A percentile compares a stretch with the other conserved stretches of the same genome.
Conservation (phyloP, 1,139 yeast species). For the Zygosaccharomyces sapae region DNA sequence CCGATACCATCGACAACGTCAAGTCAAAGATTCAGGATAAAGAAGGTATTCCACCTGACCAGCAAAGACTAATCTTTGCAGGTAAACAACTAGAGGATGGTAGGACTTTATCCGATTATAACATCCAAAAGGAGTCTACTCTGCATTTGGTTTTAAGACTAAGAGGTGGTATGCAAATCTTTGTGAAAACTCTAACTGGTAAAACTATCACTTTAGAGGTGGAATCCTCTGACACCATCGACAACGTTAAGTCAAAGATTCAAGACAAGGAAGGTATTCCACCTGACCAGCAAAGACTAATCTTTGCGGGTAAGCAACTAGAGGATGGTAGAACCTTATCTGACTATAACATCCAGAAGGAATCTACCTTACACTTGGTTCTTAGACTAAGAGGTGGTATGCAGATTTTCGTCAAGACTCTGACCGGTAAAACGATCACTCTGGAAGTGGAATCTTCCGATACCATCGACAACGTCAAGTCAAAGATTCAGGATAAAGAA, state of each 20-base stretch:
- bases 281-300: constrained; percentile 96
- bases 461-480: constrained; percentile 81
- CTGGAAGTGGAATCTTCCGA: constrained; percentile 69
- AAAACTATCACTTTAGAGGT: constrained; percentile 66
- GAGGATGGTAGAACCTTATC: constrained; percentile 86
- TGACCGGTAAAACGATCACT: constrained; percentile 71
- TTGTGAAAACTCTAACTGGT: constrained; percentile 59
- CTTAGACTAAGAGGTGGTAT: constrained; percentile 83
- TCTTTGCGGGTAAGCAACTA: constrained; percentile 94
- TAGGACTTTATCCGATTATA: too few species aligned
- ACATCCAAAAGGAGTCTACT: too few species aligned
- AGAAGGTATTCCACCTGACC: too few species aligned
- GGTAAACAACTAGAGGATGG: too few species aligned
- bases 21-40: too few species aligned
- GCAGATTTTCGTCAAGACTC: constrained; percentile 58
- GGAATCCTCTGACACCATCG: constrained; percentile 68
- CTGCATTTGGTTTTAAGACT: too few species aligned
- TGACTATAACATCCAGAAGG: constrained; percentile 89
- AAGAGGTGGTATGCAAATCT: constrained; percentile 61
- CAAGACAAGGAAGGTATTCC: constrained; percentile 99
- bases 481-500: constrained; percentile 98
- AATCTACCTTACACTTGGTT: constrained; percentile 80
- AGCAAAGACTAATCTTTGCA: too few species aligned
- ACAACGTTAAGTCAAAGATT: constrained; percentile 91
- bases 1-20: too few species aligned